phyloP scores from a whole-genome alignment of 2,329 filamentous ascomycete species.

The Monosporascus sp. region DNA sequence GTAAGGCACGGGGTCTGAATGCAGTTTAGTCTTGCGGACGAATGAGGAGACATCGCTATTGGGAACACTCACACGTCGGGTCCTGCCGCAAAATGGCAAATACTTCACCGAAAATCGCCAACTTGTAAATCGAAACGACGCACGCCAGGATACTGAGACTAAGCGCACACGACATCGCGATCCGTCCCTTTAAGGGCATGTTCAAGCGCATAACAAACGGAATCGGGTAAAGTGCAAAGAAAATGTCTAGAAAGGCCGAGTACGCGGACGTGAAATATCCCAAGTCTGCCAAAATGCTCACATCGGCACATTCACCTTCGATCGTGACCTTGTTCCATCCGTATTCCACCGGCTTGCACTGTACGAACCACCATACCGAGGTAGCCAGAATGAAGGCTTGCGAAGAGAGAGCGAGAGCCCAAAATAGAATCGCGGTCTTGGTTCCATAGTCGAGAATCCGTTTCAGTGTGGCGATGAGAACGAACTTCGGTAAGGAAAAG shows the following conservation, averaged over 20 bases:
- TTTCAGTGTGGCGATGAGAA: slow-evolving; percentile 26
- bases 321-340: slow-evolving; percentile 22
- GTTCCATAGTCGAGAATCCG: slow-evolving; percentile 26
- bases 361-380: slow-evolving; percentile 26
- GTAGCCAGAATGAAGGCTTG: slow-evolving; percentile 25
- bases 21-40: no score
- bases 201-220: slow-evolving; percentile 27
- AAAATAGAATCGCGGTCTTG: slow-evolving; percentile 24
- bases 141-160: slow-evolving; percentile 22
- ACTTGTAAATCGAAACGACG: slow-evolving; percentile 23
- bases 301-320: slow-evolving; percentile 16
- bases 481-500: slow-evolving; percentile 30
- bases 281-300: slow-evolving; percentile 16
- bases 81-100: slow-evolving; percentile 17
- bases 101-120: slow-evolving; percentile 19
- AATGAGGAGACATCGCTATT: background rate
- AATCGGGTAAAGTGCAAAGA: slow-evolving; percentile 27
- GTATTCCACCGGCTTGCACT: slow-evolving; percentile 22
- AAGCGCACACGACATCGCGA: slow-evolving; percentile 19
- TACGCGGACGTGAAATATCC: slow-evolving; percentile 26
- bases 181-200: slow-evolving; percentile 22
- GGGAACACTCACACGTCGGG: slow-evolving; percentile 22
- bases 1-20: slow-evolving; percentile 17
- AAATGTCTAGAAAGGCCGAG: slow-evolving; percentile 25
- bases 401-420: slow-evolving; percentile 24